Conservation (phyloP, 306 rosid species). For the Casuarina cunninghamiana region DNA sequence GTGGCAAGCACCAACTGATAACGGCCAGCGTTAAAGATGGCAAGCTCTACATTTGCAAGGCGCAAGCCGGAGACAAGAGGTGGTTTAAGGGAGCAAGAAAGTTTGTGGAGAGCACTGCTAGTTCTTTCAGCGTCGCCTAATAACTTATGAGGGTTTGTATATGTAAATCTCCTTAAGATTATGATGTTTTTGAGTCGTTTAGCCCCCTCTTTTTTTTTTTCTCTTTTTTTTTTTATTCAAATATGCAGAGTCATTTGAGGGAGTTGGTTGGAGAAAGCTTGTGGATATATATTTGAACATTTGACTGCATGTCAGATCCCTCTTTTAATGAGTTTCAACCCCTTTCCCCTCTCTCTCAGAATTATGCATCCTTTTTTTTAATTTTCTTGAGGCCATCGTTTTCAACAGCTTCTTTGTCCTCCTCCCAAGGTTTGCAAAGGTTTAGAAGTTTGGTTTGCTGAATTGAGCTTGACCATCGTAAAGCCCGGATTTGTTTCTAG, state of each 20-base stretch:
- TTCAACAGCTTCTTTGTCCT: too few species aligned
- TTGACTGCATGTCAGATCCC: constrained; percentile 16
- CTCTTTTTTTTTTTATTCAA: neutral
- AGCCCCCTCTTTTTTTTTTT: neutral
- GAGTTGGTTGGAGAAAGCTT: constrained; percentile 45
- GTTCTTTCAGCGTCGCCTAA: constrained; percentile 94
- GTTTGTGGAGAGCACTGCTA: constrained; percentile 69
- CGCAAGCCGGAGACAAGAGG: constrained; percentile 99
- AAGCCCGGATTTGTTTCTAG: too few species aligned
- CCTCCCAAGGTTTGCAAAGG: too few species aligned
- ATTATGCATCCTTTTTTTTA: neutral
- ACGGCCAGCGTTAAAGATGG: constrained; percentile 85
- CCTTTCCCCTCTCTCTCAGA: constrained; percentile 4
- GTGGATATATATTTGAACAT: constrained; percentile 30
- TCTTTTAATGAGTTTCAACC: constrained; percentile 15
- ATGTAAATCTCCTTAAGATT: constrained; percentile 48
- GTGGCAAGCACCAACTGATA: constrained; percentile 89
- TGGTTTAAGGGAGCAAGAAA: constrained; percentile 98
- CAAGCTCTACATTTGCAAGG: constrained; percentile 86
- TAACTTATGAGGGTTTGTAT: constrained; percentile 21
- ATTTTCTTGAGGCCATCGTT: too few species aligned
- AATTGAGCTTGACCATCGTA: too few species aligned
- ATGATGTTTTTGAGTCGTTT: constrained; percentile 34
- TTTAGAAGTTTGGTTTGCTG: too few species aligned
- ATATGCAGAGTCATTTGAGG: constrained; percentile 33